Evolutionary conservation across 208 protist genomes (phyloP).

Genomic region (Phytomonas francai): DNA sequence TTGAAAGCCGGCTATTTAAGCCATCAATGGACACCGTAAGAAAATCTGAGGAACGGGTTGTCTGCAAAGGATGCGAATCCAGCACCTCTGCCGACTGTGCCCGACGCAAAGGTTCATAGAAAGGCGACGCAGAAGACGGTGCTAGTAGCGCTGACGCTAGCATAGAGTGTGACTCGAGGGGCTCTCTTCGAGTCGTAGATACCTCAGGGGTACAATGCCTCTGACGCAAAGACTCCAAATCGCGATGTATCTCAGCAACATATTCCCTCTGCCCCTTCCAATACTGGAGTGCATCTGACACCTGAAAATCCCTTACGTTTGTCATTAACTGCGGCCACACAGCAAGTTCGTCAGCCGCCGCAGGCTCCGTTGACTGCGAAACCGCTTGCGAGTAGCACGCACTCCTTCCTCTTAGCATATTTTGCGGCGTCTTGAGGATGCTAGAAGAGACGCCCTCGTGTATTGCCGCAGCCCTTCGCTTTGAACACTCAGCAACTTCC

Average conservation of each 20-base stretch:
- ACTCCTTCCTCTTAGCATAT: background rate
- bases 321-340: background rate
- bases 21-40: background rate
- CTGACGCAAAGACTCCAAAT: background rate
- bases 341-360: background rate
- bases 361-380: background rate
- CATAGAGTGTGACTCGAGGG: background rate
- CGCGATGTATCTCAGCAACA: background rate
- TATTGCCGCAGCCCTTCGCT: background rate
- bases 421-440: background rate
- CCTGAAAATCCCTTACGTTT: background rate
- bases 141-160: background rate
- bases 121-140: background rate
- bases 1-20: background rate
- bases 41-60: background rate
- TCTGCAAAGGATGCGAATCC: background rate
- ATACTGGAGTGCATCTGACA: background rate
- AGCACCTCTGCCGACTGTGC: background rate
- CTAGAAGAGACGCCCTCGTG: background rate
- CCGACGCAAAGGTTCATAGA: background rate
- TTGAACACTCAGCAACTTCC: conserved; percentile 18
- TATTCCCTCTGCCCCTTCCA: background rate
- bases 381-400: background rate
- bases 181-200: background rate
- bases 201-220: background rate